phyloP scores from a whole-genome alignment of 2,329 filamentous ascomycete genomes.

The Neoscytalidium dimidiatum region DNA sequence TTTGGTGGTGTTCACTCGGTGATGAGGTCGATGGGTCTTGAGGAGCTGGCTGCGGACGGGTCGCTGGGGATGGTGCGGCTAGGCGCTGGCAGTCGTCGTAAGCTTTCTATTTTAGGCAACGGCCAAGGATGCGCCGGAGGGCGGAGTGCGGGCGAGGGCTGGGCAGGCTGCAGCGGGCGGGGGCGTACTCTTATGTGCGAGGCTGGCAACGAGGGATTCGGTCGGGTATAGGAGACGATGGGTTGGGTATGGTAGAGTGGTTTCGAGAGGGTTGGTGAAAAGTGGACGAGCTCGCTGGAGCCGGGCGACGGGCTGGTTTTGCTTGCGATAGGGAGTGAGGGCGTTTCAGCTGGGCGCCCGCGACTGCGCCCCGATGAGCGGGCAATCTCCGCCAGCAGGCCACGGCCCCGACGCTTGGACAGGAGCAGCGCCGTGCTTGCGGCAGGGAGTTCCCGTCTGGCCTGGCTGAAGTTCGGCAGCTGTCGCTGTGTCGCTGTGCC shows the following conservation, averaged over 20 bases:
- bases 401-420: background rate
- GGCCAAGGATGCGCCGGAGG: constrained; percentile 8
- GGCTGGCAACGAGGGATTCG: constrained; percentile 1
- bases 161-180: background rate
- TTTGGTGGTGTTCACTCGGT: background rate
- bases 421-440: background rate
- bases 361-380: constrained; percentile 6
- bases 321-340: constrained; percentile 6
- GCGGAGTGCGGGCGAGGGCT: constrained; percentile 9
- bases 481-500: background rate
- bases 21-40: constrained; percentile 10
- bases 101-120: constrained; percentile 19
- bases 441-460: background rate
- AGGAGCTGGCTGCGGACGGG: background rate
- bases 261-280: constrained; percentile 4
- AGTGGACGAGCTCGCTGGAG: background rate
- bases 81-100: constrained; percentile 18
- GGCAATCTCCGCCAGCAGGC: constrained; percentile 8
- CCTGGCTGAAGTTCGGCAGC: background rate
- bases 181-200: background rate
- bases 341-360: constrained; percentile 8
- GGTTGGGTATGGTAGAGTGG: background rate
- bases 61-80: background rate
- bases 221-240: background rate
- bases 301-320: constrained; percentile 8